Evolutionary conservation across 2,329 filamentous ascomycete species (phyloP).

Genomic region (Colletotrichum aenigma): DNA sequence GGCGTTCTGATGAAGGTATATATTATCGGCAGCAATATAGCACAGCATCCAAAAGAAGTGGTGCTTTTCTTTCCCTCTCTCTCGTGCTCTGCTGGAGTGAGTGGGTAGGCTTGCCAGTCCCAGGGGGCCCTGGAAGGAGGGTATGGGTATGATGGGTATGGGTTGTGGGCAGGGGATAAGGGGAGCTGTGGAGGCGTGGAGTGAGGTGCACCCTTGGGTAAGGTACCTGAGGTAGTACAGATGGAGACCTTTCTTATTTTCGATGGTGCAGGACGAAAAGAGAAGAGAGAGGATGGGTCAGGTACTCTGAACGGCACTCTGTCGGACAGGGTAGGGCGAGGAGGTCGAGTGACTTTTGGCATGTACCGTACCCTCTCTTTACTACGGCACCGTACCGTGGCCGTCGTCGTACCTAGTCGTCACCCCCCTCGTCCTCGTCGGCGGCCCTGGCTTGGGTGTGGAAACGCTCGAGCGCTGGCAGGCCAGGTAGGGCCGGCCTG

Average conservation of each 20-base stretch:
- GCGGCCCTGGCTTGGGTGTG: conserved; percentile 4
- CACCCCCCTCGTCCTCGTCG: background rate
- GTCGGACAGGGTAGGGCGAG: background rate
- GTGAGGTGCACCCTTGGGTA: conserved; percentile 17
- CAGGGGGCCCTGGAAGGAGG: conserved; percentile 10
- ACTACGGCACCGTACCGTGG: background rate
- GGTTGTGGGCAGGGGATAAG: conserved; percentile 20
- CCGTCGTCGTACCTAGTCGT: background rate
- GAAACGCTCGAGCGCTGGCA: conserved; percentile 24
- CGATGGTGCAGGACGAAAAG: conserved; percentile 6
- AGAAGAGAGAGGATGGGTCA: conserved; percentile 24
- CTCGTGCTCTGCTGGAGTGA: background rate
- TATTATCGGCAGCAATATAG: conserved; percentile 26
- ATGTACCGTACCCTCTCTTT: conserved; percentile 5
- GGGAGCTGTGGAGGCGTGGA: conserved; percentile 24
- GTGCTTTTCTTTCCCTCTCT: conserved; percentile 4
- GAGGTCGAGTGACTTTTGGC: conserved; percentile 24
- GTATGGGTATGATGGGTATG: conserved; percentile 17
- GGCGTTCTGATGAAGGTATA: conserved; percentile 25
- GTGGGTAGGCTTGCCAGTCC: background rate
- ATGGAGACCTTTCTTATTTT: conserved; percentile 21
- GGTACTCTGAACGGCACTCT: background rate
- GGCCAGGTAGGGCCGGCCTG: conserved; percentile 20
- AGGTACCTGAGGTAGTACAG: conserved; percentile 20
- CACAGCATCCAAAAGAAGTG: conserved; percentile 22